Evolutionary conservation across 2,329 filamentous ascomycete genomes (phyloP).

Genomic region (Chrysoporthe cubensis): DNA sequence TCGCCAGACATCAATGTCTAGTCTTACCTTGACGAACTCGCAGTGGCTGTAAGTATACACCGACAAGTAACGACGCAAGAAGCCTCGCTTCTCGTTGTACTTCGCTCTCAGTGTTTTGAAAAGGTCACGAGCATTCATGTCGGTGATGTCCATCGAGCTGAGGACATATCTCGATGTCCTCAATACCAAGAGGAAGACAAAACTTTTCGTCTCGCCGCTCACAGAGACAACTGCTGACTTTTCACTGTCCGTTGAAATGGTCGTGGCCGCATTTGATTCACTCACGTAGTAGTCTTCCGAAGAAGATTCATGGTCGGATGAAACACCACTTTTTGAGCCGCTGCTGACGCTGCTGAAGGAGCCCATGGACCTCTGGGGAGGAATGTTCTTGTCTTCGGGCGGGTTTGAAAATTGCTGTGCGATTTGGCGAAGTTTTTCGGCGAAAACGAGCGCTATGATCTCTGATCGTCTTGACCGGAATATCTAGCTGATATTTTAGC

Average conservation of each 20-base stretch:
- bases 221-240: not conserved
- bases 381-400: not conserved
- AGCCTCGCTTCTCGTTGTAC: constrained; percentile 9
- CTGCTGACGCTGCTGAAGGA: not conserved
- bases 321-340: not conserved
- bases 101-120: not conserved
- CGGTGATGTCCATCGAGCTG: not conserved
- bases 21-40: constrained; percentile 11
- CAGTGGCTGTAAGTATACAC: constrained; percentile 15
- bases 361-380: not conserved
- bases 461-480: not conserved
- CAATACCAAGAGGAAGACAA: not conserved
- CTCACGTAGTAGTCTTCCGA: constrained; percentile 1
- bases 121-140: not conserved
- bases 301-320: not conserved
- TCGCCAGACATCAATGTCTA: not conserved
- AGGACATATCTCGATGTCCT: not conserved
- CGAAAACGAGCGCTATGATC: not conserved
- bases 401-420: not conserved
- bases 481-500: not conserved
- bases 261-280: not conserved
- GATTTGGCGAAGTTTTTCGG: not conserved
- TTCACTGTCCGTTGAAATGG: not conserved
- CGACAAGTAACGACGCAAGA: not conserved
- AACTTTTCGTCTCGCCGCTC: not conserved